Percentiles rank a stretch among this genome's conserved stretches.
Evolutionary conservation across 2,329 filamentous ascomycete genomes (phyloP).

Genomic region (Botrytis squamosa): DNA sequence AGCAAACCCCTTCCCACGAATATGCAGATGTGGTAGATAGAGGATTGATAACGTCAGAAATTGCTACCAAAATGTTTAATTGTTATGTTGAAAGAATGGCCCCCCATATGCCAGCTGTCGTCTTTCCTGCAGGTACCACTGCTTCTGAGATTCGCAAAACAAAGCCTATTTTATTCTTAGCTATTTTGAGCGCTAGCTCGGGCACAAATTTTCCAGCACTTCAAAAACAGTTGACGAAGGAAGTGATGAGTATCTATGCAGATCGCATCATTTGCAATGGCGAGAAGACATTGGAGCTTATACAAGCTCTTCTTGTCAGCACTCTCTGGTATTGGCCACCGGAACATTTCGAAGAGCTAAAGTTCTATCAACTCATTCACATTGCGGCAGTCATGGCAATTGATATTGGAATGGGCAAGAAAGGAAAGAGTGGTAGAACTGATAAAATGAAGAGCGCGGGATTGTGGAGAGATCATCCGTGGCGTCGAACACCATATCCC

Average conservation of each 20-base stretch:
- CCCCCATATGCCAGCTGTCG: conserved; percentile 60
- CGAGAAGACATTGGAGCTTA: conserved; percentile 51
- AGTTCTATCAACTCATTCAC: conserved; percentile 53
- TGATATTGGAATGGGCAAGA: conserved; percentile 41
- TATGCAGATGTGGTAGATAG: conserved; percentile 52
- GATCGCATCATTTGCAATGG: conserved; percentile 49
- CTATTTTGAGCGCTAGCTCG: conserved; percentile 62
- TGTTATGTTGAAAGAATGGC: conserved; percentile 61
- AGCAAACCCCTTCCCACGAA: conserved; percentile 32
- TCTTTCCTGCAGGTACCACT: conserved; percentile 55
- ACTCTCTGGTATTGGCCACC: conserved; percentile 52
- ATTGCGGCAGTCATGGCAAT: conserved; percentile 51
- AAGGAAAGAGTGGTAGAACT: conserved; percentile 36
- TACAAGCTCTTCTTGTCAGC: conserved; percentile 50
- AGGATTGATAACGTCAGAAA: conserved; percentile 55
- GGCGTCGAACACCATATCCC: conserved; percentile 43
- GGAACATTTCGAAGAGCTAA: conserved; percentile 47
- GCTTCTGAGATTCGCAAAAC: conserved; percentile 55
- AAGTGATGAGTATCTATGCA: conserved; percentile 49
- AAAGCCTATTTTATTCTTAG: conserved; percentile 68
- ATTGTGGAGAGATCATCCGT: conserved; percentile 44
- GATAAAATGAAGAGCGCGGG: conserved; percentile 42
- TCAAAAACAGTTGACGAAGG: conserved; percentile 46
- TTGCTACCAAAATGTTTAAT: conserved; percentile 54
- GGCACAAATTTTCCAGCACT: conserved; percentile 51